A percentile compares a stretch with the other conserved stretches of the same genome.
These are phyloP conservation scores for Jacaranda mimosifolia DNA, from an alignment of 257 asterid genomes.

Conservation along the genomic window DNA sequence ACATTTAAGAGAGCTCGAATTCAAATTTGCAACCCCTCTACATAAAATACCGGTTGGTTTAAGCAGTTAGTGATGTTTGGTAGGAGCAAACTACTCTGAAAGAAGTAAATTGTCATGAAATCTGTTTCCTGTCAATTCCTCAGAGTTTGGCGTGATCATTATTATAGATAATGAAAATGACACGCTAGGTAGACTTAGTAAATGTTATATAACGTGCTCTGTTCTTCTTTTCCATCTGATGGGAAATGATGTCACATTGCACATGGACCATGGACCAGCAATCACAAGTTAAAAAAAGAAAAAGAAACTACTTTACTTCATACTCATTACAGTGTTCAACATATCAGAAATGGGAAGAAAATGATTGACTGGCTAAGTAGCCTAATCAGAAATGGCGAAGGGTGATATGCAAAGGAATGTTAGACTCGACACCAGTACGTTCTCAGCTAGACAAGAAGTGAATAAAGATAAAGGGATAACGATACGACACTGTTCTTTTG, in stretches of 20 bases:
- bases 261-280: slow-evolving; percentile 17
- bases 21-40: slow-evolving; percentile 31
- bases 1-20: background rate
- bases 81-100: slow-evolving; percentile 1
- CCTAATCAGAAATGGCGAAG: background rate
- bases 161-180: slow-evolving; percentile 17
- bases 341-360: too few relatives aligned
- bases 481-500: too few relatives aligned
- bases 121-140: background rate
- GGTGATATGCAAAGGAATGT: too few relatives aligned
- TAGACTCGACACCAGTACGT: too few relatives aligned
- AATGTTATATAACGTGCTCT: background rate
- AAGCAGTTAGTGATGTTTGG: slow-evolving; percentile 45
- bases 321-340: too few relatives aligned
- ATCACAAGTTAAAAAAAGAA: background rate
- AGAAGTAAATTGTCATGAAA: background rate
- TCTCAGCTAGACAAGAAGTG: too few relatives aligned
- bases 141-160: slow-evolving; percentile 34
- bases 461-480: too few relatives aligned
- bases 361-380: too few relatives aligned
- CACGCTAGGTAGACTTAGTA: slow-evolving; percentile 13
- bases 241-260: background rate
- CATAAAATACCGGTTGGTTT: slow-evolving; percentile 39
- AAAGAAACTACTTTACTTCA: background rate
- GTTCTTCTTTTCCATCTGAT: background rate